Evolutionary conservation across 805 yeast species (phyloP), one percentile per base, ranked within the genome.

Genomic region (Pichia paraexigua): DNA sequence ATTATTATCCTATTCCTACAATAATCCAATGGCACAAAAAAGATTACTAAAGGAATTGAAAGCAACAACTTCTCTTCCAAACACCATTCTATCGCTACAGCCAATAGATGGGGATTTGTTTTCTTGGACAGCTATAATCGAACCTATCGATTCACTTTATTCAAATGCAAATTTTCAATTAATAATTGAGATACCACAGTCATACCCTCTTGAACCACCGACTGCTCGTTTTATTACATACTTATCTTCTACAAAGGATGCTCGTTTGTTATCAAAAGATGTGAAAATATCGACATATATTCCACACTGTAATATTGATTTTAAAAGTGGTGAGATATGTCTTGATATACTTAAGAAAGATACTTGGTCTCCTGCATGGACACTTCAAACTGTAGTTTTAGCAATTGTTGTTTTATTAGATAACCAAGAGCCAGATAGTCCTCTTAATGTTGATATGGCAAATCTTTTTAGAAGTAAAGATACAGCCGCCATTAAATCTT

Each of bases 281-380:
- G 9, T 45, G 2, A 21, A 43, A 24, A 47, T 51, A 15, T 63
- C 65, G 50, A 57, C 56, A 46, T 63, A 53, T 32, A 72, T 61
- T 59, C 74, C 77, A 57, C 83, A 78, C 59, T 75, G 78, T 22
- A 78, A 78, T 58, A 71, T 78, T 5, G 70, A 73, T 53, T 73
- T 72, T 54, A 49, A 72, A 43, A 74, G 82, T 1, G 92, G 92
- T 0, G 87, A 82, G 55, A 82, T 85, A 9, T 85, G 92, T 64
- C 66, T 85, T 6, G 87, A 84, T 61, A 79, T 85, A 11, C 66
- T 85, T 47, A 78, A 80, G 50, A 45, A 53, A 24, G 62, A 56
- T 43, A 71, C 71, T 53, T 85, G 91, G 91, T 76, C 87, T 0
- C 91, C 92, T 0, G 87, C 87, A 1, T 85, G 89, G 87, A 77